phyloP scores from a whole-genome alignment of 2,329 filamentous ascomycete genomes.

The Fusarium sp. region DNA sequence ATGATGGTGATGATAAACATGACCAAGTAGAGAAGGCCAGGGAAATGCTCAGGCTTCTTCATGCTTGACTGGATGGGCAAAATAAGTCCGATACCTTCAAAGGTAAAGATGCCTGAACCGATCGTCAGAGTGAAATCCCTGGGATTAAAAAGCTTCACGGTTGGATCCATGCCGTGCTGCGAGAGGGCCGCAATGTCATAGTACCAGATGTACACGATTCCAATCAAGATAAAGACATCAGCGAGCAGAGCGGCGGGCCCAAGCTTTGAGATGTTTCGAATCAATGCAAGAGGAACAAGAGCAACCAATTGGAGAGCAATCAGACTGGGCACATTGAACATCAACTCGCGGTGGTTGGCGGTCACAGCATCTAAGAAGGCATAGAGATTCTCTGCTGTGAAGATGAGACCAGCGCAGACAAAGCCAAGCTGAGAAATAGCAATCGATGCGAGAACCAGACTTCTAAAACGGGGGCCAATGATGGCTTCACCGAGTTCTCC shows the following conservation, averaged over 20 bases:
- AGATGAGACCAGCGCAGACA: conserved; percentile 82
- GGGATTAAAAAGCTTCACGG: conserved; percentile 78
- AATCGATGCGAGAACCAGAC: conserved; percentile 76
- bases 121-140: conserved; percentile 76
- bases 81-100: conserved; percentile 82
- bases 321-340: conserved; percentile 64
- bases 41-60: conserved; percentile 76
- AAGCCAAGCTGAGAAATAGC: conserved; percentile 82
- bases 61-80: conserved; percentile 82
- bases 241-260: conserved; percentile 76
- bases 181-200: conserved; percentile 73
- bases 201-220: conserved; percentile 79
- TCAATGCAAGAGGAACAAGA: conserved; percentile 75
- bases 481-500: conserved; percentile 79
- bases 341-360: conserved; percentile 61
- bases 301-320: conserved; percentile 75
- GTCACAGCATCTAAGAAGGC: conserved; percentile 75
- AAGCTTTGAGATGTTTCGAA: conserved; percentile 81
- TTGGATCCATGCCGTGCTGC: conserved; percentile 67
- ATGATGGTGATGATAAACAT: conserved; percentile 80
- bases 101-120: conserved; percentile 81
- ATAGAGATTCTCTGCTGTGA: conserved; percentile 79
- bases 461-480: conserved; percentile 71
- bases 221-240: conserved; percentile 78
- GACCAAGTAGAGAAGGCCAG: conserved; percentile 73